Evolutionary conservation across 768 basidiomycete species (phyloP), one percentile per base, ranked within the genome.

Genomic region (Ramaria rubella): DNA sequence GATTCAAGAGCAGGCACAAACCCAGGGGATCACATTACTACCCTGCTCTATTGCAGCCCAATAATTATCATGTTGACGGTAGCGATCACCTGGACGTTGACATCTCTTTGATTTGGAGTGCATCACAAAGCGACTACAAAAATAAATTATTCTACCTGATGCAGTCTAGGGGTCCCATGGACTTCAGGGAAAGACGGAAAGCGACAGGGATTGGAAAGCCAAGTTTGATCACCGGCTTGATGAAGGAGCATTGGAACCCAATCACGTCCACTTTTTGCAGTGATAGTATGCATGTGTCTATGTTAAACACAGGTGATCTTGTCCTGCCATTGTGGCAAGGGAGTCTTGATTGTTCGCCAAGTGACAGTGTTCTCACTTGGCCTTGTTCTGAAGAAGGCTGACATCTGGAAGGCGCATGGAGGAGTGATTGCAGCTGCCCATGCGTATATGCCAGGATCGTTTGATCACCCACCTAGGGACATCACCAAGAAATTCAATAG

Each of bases 381-480:
- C 23, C 4, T 5, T 52, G 26, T 9, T 17, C 19, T 19, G 23
- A 45, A 21, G 43, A 24, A 38, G 11, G 36, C 11, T 38, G 9
- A 64, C 1, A 31, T 54, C 0, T 80, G 78, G 77, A 64, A 63
- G 9, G 29, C 30, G 3, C 75, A 77, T 62, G 74, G 74, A 0
- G 49, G 55, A 42, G 57, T 31, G 0, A 72, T 77, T 12, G 72
- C 69, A 0, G 58, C 36, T 11, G 59, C 67, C 1, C 64, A 63
- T 0, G 58, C 61, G 3, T 75, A 70, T 54, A 61, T 77, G 15
- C 76, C 75, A 19, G 67, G 68, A 0, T 75, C 69, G 0, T 76
- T 75, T 62, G 70, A 75, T 59, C 65, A 70, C 6, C 69, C 73
- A 7, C 77, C 74, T 3, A 67, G 72, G 0, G 72, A 78, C 55